Evolutionary conservation across 805 yeast species (phyloP), one percentile per base, ranked within the genome.

Genomic region (Naumovozyma castellii): DNA sequence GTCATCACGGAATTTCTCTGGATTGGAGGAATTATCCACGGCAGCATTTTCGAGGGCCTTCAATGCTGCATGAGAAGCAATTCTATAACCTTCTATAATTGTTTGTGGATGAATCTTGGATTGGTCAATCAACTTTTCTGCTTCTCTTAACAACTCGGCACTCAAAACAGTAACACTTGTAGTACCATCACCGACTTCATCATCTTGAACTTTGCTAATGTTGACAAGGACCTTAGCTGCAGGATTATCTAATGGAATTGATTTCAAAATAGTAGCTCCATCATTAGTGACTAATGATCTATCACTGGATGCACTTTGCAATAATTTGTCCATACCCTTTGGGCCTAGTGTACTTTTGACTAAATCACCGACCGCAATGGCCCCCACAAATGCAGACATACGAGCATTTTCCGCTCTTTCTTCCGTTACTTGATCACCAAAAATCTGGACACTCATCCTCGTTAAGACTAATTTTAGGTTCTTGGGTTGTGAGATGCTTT

Each of bases 381-480:
- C 98, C 36, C 98, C 98, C 9, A 92, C 94, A 63, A 92, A 92
- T 2, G 98, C 86, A 5, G 96, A 84, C 69, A 90, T 71, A 69
- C 98, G 87, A 39, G 98, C 98, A 65, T 90, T 88, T 65, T 92
- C 98, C 34, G 92, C 98, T 57, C 97, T 77, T 67, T 90, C 98
- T 66, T 90, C 98, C 4, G 92, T 83, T 40, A 90, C 97, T 64
- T 90, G 95, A 61, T 92, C 97, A 46, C 95, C 94, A 66, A 92
- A 86, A 58, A 90, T 88, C 53, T 88, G 90, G 45, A 88, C 95
- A 50, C 70, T 65, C 70, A 55, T 55, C 4, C n/a, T 35, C 32
- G 15, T 14, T 12, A 12, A n/a, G n/a, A n/a, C n/a, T n/a, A n/a
- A n/a, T n/a, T n/a, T n/a, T n/a, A n/a, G n/a, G n/a, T n/a, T n/a